phyloP scores from a whole-genome alignment of 1,139 yeast genomes.

The Debaryomyces sp. region DNA sequence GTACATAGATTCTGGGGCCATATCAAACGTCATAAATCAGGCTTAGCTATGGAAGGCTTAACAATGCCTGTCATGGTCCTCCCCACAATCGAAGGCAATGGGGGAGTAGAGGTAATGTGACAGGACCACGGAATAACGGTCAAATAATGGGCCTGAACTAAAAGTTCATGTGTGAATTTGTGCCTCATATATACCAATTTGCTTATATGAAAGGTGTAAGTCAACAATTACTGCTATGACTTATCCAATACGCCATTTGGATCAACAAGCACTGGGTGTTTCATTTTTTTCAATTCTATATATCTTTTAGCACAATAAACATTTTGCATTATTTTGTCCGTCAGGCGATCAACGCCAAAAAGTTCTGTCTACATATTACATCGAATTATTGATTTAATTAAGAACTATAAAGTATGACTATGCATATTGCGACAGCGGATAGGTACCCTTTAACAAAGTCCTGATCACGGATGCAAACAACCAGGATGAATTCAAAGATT shows the following conservation, averaged over 20 bases:
- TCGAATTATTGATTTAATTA: background rate
- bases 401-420: background rate
- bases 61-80: background rate
- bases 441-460: background rate
- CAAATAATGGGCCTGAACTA: too few relatives aligned
- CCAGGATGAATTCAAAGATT: too few relatives aligned
- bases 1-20: conserved; percentile 2
- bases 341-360: background rate
- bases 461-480: background rate
- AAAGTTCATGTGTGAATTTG: too few relatives aligned
- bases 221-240: too few relatives aligned
- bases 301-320: background rate
- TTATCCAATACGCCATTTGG: too few relatives aligned
- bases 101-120: background rate
- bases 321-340: background rate
- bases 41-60: background rate
- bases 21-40: background rate
- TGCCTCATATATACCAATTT: too few relatives aligned
- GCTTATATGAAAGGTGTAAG: too few relatives aligned
- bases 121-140: too few relatives aligned
- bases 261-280: too few relatives aligned
- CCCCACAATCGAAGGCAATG: background rate
- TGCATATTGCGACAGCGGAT: background rate
- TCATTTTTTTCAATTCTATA: too few relatives aligned
- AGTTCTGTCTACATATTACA: background rate